These are phyloP conservation scores for Boeremia lycopersici DNA, from an alignment of 2,329 filamentous ascomycete species.

Conservation along the genomic window DNA sequence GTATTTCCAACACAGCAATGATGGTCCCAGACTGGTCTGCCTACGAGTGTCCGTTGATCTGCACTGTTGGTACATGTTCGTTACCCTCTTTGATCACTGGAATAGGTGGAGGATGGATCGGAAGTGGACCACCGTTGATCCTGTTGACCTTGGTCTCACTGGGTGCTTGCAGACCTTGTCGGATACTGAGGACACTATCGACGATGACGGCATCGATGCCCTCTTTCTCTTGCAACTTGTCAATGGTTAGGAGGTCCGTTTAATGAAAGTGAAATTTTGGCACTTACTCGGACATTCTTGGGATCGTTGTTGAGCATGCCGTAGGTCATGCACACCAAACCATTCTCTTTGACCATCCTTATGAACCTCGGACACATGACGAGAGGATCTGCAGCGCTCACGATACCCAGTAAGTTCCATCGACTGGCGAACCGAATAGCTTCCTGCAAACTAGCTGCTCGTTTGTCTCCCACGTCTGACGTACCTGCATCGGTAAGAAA, in stretches of 20 bases:
- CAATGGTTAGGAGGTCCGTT: slow-evolving; percentile 9
- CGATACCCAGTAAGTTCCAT: slow-evolving; percentile 93
- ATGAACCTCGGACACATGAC: slow-evolving; percentile 89
- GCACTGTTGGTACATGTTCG: slow-evolving; percentile 4
- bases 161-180: slow-evolving; percentile 77
- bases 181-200: slow-evolving; percentile 89
- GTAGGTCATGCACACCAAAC: slow-evolving; percentile 93
- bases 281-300: slow-evolving; percentile 77
- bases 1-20: neutral
- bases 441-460: slow-evolving; percentile 90
- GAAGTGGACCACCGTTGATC: neutral
- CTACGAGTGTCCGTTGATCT: slow-evolving; percentile 1
- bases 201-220: slow-evolving; percentile 98
- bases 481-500: slow-evolving; percentile 91
- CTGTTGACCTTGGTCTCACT: neutral
- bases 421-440: slow-evolving; percentile 91
- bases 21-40: neutral
- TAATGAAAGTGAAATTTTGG: too few species aligned
- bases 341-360: slow-evolving; percentile 90
- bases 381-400: slow-evolving; percentile 84
- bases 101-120: slow-evolving; percentile 3
- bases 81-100: slow-evolving; percentile 3
- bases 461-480: slow-evolving; percentile 81
- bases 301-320: slow-evolving; percentile 90
- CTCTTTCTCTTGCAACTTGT: slow-evolving; percentile 84